Evolutionary conservation across 2,329 filamentous ascomycete genomes (phyloP).

Genomic region (Colletotrichum sansevieriae): DNA sequence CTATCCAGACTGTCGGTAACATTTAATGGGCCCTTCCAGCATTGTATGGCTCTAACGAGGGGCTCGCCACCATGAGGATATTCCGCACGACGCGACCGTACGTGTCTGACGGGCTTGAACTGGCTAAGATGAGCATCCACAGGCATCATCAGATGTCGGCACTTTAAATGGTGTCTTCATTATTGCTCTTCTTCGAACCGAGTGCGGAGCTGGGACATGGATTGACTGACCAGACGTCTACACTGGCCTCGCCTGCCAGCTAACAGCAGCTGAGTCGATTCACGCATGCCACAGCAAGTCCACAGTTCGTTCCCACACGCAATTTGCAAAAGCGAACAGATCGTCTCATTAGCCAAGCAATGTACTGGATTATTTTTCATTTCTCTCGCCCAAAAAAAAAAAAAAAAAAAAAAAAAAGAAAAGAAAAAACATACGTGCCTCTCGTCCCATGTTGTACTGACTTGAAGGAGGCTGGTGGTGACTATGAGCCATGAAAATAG

Average conservation of each 20-base stretch:
- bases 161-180: background rate
- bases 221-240: too few species aligned
- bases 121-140: slow-evolving; percentile 16
- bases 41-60: background rate
- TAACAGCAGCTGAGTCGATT: too few species aligned
- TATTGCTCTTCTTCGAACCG: slow-evolving; percentile 11
- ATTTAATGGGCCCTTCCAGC: background rate
- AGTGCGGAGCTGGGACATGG: too few species aligned
- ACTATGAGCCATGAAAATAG: background rate
- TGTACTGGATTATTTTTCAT: background rate
- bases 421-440: slow-evolving; percentile 8
- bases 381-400: background rate
- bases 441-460: slow-evolving; percentile 16
- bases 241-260: too few species aligned
- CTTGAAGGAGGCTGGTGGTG: background rate
- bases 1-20: slow-evolving; percentile 5
- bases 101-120: slow-evolving; percentile 5
- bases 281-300: too few species aligned
- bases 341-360: background rate
- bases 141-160: background rate
- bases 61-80: background rate
- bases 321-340: background rate
- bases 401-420: background rate
- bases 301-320: background rate
- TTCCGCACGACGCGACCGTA: background rate